A percentile compares a stretch with the other conserved stretches of the same genome.
Conservation (phyloP, 2,329 filamentous ascomycete species). For the Exophiala bonariae region DNA sequence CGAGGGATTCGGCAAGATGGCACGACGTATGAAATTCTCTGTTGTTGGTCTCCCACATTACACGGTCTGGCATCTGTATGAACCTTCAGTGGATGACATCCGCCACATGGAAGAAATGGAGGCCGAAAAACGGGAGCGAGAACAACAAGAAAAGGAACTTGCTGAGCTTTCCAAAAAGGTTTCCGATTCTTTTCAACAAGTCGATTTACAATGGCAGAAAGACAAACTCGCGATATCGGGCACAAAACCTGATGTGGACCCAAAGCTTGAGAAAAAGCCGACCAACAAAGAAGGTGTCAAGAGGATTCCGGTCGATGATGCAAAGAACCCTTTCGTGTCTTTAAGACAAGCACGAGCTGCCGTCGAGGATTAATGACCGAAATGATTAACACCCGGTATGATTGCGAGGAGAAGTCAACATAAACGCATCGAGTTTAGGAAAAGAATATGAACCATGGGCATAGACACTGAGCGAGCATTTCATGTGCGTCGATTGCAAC, state of each 20-base stretch:
- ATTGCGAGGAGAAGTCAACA: background rate
- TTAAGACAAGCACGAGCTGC: constrained; percentile 9
- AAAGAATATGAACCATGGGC: background rate
- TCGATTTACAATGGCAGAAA: constrained; percentile 80
- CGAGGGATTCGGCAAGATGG: constrained; percentile 99
- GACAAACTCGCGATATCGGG: constrained; percentile 77
- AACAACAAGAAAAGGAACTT: constrained; percentile 75
- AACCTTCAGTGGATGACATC: constrained; percentile 96
- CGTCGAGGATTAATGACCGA: constrained; percentile 1
- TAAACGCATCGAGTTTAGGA: background rate
- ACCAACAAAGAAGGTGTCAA: background rate
- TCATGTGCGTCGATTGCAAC: background rate
- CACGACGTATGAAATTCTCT: constrained; percentile 91
- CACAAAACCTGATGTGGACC: constrained; percentile 2
- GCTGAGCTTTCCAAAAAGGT: constrained; percentile 74
- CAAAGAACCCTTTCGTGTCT: constrained; percentile 8
- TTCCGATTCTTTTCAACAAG: constrained; percentile 75
- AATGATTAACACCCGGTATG: background rate
- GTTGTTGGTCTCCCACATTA: constrained; percentile 96
- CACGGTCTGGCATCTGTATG: constrained; percentile 99
- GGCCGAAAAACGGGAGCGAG: constrained; percentile 73
- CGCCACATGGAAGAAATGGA: constrained; percentile 99
- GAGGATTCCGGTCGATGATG: constrained; percentile 1
- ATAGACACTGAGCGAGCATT: constrained; percentile 3
- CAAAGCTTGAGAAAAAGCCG: background rate